Percentiles rank a stretch among this genome's conserved stretches.
Conservation (phyloP, 163 green algal genomes). For the Picocystis sp. region DNA sequence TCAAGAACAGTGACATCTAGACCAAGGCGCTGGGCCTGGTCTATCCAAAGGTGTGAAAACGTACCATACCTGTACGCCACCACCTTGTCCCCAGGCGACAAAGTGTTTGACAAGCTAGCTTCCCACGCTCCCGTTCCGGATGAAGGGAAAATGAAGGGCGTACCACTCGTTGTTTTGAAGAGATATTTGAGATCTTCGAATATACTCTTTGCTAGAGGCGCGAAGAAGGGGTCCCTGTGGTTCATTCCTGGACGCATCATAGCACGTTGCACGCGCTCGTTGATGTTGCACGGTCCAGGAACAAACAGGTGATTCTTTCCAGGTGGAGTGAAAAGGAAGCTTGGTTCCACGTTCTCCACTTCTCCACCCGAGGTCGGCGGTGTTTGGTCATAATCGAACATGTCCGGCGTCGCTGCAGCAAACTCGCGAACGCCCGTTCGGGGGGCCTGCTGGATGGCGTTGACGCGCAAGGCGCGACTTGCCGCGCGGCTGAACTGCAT, state of each 20-base stretch:
- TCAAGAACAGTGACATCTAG: constrained; percentile 71
- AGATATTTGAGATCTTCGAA: constrained; percentile 76
- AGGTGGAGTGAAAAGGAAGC: constrained; percentile 55
- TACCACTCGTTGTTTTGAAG: constrained; percentile 57
- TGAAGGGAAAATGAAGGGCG: constrained; percentile 78
- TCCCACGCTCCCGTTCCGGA: constrained; percentile 70
- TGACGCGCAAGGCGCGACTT: too few species aligned
- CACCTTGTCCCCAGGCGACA: constrained; percentile 84
- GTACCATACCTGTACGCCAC: constrained; percentile 60
- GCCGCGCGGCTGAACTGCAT: too few species aligned
- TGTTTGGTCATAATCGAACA: too few species aligned
- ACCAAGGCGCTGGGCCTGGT: constrained; percentile 90
- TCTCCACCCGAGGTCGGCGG: too few species aligned
- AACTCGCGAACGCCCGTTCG: too few species aligned
- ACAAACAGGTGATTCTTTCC: constrained; percentile 89
- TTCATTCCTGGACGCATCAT: constrained; percentile 82
- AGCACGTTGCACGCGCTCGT: constrained; percentile 64
- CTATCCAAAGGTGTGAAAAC: constrained; percentile 89
- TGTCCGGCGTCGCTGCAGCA: too few species aligned
- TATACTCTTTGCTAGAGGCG: constrained; percentile 49
- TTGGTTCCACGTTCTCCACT: constrained; percentile 12
- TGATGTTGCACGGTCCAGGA: constrained; percentile 95
- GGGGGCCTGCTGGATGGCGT: too few species aligned
- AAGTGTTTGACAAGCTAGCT: constrained; percentile 79
- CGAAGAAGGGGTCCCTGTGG: constrained; percentile 87